Conservation (phyloP, 164 flowering plant genomes). For the Berberis thunbergii region DNA sequence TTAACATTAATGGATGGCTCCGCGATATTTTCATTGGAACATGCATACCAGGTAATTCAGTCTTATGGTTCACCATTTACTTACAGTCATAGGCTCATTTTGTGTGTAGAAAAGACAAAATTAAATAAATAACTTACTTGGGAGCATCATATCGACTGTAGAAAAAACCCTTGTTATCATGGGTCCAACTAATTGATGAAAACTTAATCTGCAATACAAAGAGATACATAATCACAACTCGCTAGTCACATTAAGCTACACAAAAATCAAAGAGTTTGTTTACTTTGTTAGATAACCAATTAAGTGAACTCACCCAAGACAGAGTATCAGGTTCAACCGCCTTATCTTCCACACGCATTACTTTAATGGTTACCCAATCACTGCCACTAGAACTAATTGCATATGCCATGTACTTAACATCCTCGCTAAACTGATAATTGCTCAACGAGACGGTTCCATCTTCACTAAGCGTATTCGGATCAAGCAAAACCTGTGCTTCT, state of each 20-base stretch:
- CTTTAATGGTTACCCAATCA: slow-evolving; percentile 22
- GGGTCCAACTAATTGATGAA: slow-evolving; percentile 75
- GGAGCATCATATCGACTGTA: slow-evolving; percentile 90
- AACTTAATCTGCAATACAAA: slow-evolving; percentile 66
- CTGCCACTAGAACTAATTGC: slow-evolving; percentile 42
- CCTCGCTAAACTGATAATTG: slow-evolving; percentile 50
- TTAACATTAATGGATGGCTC: too few relatives aligned
- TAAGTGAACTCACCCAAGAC: slow-evolving; percentile 53
- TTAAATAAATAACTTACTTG: slow-evolving; percentile 37
- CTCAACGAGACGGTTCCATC: slow-evolving; percentile 89
- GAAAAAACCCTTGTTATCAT: slow-evolving; percentile 91
- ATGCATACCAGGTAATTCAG: too few relatives aligned
- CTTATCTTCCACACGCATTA: slow-evolving; percentile 70
- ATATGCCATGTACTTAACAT: slow-evolving; percentile 86
- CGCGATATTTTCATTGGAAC: too few relatives aligned
- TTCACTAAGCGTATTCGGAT: slow-evolving; percentile 85
- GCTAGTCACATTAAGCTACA: background rate
- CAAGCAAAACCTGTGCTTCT: slow-evolving; percentile 75
- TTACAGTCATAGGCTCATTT: background rate
- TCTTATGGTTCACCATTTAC: too few relatives aligned
- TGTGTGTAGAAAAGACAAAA: background rate
- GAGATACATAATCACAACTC: background rate
- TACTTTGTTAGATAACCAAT: background rate
- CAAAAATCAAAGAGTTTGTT: background rate
- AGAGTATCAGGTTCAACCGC: slow-evolving; percentile 50